These are phyloP conservation scores for Neurospora sp. DNA, from an alignment of 495 filamentous ascomycete species.

Conservation along the genomic window DNA sequence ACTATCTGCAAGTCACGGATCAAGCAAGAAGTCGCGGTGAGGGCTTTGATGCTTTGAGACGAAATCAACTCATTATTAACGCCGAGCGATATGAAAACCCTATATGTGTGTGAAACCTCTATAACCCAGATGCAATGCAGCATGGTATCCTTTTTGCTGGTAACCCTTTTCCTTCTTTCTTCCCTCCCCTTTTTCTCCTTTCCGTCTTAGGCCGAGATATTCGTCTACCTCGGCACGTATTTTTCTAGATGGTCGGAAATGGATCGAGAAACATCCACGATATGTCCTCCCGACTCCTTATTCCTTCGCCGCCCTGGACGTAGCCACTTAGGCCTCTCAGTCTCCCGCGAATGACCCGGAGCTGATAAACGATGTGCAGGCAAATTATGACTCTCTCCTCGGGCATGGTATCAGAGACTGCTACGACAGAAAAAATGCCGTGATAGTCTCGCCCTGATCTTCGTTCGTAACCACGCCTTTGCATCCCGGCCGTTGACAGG, in stretches of 20 bases:
- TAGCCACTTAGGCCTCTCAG: no score
- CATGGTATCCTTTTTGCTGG: neutral
- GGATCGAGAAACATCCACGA: no score
- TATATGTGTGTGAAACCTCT: neutral
- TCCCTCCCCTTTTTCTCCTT: neutral
- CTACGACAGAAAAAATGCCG: no score
- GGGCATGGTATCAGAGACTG: neutral
- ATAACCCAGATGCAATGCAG: neutral
- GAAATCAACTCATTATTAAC: neutral
- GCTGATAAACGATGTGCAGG: no score
- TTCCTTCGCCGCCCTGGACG: no score
- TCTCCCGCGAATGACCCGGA: no score
- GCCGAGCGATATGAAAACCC: neutral
- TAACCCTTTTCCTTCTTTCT: neutral
- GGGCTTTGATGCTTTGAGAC: neutral
- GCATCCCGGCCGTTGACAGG: neutral
- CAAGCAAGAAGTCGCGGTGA: neutral
- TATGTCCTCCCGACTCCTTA: no score
- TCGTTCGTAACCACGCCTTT: neutral
- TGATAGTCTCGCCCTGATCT: neutral
- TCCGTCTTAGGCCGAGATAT: neutral
- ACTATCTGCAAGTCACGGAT: neutral
- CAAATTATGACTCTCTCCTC: neutral
- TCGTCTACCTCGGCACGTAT: no score
- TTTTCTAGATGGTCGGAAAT: no score